Base-by-base conservation (phyloP, 2,329 filamentous ascomycete genomes). In the Trichoderma atrobrunneum region DNA sequence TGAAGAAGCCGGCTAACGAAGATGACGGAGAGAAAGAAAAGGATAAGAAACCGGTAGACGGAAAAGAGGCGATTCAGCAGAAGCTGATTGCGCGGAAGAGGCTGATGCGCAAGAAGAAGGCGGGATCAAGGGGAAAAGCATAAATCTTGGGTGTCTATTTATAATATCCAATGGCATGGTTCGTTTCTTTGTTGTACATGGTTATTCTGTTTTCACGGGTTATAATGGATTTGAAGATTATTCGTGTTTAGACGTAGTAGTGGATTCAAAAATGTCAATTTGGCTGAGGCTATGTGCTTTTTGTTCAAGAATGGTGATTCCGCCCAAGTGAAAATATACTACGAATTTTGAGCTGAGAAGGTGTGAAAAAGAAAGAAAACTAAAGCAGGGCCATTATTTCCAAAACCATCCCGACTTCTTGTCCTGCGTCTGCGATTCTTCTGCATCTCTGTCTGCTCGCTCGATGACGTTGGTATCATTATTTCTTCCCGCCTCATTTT, bases 41-140 rank as follows among this genome's bases (percentile, higher is more conserved):
- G 63, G 76, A 74, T 18, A 79, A 76, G 72, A 81, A 83, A 71
- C 77, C 82, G n/a, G 77, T 74, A 7, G 80, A 81, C 26, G 78
- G 78, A 14, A 82, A 82, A 71, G 79, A 78, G 32, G 82, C 79
- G 2, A 80, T 88, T 78, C 82, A 88, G 78, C 93, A 94, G 78
- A 91, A 90, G 78, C 93, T 98, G 78, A 97, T 97, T 81, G 91
- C 90, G 63, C 91, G 93, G 81, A 98, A 97, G 85, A 87, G 94
- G 74, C 89, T 92, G 84, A 88, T 92, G 85, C 89, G 94, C 72
- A 92, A 92, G 81, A 92, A 91, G 83, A 90, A 89, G 84, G 82
- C 83, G 7, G 76, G 80, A 18, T 74, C 77, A 12, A 81, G 84
- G 63, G 79, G 78, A 36, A 80, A 78, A 74, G 78, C 77, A 39